Conservation (phyloP, 2,329 filamentous ascomycete species). For the Dothistroma pini region DNA sequence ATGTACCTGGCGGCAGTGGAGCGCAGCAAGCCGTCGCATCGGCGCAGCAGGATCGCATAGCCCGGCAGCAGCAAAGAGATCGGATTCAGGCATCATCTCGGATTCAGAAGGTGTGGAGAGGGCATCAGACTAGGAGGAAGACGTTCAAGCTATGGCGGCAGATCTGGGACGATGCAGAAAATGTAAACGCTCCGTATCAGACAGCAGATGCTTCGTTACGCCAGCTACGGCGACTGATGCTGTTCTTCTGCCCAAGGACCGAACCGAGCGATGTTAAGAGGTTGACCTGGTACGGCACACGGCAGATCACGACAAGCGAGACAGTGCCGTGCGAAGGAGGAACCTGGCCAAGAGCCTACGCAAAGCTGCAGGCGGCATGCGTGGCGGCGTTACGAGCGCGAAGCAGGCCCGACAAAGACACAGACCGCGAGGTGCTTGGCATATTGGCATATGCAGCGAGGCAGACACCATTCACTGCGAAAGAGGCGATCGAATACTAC, state of each 20-base stretch:
- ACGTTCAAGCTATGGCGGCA: conserved; percentile 57
- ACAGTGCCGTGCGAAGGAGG: conserved; percentile 26
- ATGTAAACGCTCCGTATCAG: conserved; percentile 36
- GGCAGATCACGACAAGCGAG: conserved; percentile 35
- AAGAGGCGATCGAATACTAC: conserved; percentile 32
- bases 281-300: conserved; percentile 39
- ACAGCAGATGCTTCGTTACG: conserved; percentile 39
- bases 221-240: conserved; percentile 43
- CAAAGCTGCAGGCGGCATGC: conserved; percentile 40
- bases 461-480: conserved; percentile 16
- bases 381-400: conserved; percentile 21
- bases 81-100: conserved; percentile 67
- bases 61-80: conserved; percentile 76
- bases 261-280: conserved; percentile 38
- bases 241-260: conserved; percentile 40
- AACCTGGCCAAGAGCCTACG: conserved; percentile 42
- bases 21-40: conserved; percentile 75
- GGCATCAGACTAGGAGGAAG: conserved; percentile 60
- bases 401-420: conserved; percentile 20
- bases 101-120: conserved; percentile 81
- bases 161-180: conserved; percentile 58
- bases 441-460: conserved; percentile 39
- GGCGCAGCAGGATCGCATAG: conserved; percentile 79
- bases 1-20: conserved; percentile 49
- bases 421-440: conserved; percentile 24